A percentile compares a stretch with the other conserved stretches of the same genome.
These are phyloP conservation scores for Trichoderma sp. DNA, from an alignment of 2,329 filamentous ascomycete genomes.

Conservation along the genomic window DNA sequence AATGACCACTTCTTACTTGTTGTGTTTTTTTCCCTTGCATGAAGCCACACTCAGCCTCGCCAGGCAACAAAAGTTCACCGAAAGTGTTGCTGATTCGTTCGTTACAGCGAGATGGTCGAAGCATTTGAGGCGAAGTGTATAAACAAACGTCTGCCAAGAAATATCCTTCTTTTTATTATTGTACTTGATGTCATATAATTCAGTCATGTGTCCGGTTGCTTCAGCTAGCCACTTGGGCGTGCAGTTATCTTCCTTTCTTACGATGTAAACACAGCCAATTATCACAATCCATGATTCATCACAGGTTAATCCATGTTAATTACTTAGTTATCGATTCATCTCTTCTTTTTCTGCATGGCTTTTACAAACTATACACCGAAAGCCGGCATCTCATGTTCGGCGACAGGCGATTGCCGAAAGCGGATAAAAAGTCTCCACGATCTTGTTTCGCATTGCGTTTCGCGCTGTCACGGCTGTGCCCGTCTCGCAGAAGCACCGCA, in stretches of 20 bases:
- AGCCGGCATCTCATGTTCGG: background rate
- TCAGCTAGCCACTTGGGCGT: background rate
- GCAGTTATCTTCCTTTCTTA: background rate
- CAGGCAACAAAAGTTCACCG: background rate
- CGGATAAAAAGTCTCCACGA: background rate
- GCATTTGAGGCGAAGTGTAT: background rate
- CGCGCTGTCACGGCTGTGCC: background rate
- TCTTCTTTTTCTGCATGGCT: background rate
- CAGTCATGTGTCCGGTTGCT: background rate
- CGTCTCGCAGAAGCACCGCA: background rate
- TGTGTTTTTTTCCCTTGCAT: background rate
- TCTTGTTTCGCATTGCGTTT: slow-evolving; percentile 16
- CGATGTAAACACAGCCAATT: background rate
- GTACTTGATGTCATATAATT: background rate
- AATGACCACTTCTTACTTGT: background rate
- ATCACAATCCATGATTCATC: background rate
- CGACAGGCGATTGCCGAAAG: background rate
- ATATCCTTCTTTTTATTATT: rapidly evolving
- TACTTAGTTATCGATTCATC: background rate
- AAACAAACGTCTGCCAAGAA: background rate
- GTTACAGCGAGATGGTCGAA: background rate
- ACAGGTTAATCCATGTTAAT: background rate
- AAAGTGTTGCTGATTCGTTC: background rate
- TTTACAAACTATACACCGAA: background rate
- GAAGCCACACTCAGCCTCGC: background rate